phyloP scores from a whole-genome alignment of 2,329 filamentous ascomycete species.

The Cladosporium cucumerinum region DNA sequence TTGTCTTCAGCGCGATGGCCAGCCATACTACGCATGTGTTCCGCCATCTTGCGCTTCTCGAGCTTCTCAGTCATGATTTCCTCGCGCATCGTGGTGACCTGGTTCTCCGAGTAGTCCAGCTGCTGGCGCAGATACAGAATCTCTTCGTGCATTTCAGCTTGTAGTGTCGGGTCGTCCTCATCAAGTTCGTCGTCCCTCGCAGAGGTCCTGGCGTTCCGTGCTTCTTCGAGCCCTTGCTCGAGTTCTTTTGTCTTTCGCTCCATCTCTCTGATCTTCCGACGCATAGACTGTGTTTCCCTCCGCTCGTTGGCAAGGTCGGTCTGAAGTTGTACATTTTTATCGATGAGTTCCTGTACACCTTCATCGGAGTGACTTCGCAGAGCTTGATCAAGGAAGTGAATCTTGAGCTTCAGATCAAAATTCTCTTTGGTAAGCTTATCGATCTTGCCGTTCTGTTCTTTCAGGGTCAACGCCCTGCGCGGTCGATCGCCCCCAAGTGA shows the following conservation, averaged over 20 bases:
- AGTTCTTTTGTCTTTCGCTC: slow-evolving; percentile 70
- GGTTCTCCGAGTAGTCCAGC: slow-evolving; percentile 76
- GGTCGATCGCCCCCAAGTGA: slow-evolving; percentile 30
- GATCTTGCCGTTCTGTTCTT: slow-evolving; percentile 96
- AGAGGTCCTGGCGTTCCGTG: slow-evolving; percentile 39
- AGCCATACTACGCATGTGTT: slow-evolving; percentile 66
- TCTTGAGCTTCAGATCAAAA: slow-evolving; percentile 94
- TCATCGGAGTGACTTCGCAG: slow-evolving; percentile 92
- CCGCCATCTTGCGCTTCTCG: slow-evolving; percentile 81
- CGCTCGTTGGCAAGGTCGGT: slow-evolving; percentile 84
- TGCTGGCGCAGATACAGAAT: slow-evolving; percentile 79
- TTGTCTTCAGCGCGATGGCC: slow-evolving; percentile 31
- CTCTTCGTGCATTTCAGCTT: slow-evolving; percentile 76
- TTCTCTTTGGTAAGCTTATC: slow-evolving; percentile 97
- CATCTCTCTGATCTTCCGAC: slow-evolving; percentile 77
- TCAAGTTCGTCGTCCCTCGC: slow-evolving; percentile 22
- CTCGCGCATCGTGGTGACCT: slow-evolving; percentile 76
- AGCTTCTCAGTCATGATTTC: slow-evolving; percentile 76
- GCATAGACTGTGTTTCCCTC: slow-evolving; percentile 82
- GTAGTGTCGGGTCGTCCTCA: slow-evolving; percentile 36
- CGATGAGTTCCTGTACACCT: slow-evolving; percentile 96
- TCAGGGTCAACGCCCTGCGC: slow-evolving; percentile 65
- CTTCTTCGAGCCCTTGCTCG: slow-evolving; percentile 45
- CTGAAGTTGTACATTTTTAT: slow-evolving; percentile 92
- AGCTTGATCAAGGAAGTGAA: slow-evolving; percentile 93